Conservation (phyloP, 441 rosid genomes). For the Sinapis alba region DNA sequence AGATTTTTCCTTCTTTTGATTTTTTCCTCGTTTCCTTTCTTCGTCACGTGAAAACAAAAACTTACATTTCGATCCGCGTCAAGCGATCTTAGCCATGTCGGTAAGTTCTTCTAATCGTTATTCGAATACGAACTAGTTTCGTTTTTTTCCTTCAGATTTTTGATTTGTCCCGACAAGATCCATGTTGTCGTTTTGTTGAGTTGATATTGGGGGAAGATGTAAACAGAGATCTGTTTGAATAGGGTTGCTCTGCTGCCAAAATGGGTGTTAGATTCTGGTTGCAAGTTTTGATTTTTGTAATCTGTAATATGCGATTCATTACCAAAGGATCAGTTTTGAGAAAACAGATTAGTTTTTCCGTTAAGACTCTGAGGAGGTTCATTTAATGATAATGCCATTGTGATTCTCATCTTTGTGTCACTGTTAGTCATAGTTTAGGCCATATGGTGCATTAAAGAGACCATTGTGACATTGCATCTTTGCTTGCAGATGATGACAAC, state of each 20-base stretch:
- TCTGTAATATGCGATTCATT: not conserved
- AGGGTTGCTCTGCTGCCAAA: not conserved
- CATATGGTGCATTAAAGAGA: not conserved
- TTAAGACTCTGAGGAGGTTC: not conserved
- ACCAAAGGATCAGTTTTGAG: not conserved
- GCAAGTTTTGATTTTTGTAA: not conserved
- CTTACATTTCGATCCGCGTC: constrained; percentile 1
- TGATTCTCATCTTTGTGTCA: not conserved
- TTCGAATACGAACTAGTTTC: not conserved
- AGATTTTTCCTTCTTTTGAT: not conserved
- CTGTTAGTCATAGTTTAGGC: not conserved
- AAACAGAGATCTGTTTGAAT: constrained; percentile 30
- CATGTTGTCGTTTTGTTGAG: not conserved
- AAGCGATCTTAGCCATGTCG: constrained; percentile 20
- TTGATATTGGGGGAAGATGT: constrained; percentile 1
- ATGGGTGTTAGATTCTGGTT: constrained; percentile 8
- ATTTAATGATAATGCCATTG: not conserved
- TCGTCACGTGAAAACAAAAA: constrained; percentile 11
- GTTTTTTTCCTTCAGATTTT: not conserved
- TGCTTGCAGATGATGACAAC: constrained; percentile 62
- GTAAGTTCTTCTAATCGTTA: constrained; percentile 1
- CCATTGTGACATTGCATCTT: constrained; percentile 1
- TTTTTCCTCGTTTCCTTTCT: not conserved
- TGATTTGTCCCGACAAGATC: not conserved
- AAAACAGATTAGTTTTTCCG: not conserved